Evolutionary conservation across 345 rosid genomes (phyloP), one percentile per base, ranked within the genome.

Genomic region (Syzygium aqueum): DNA sequence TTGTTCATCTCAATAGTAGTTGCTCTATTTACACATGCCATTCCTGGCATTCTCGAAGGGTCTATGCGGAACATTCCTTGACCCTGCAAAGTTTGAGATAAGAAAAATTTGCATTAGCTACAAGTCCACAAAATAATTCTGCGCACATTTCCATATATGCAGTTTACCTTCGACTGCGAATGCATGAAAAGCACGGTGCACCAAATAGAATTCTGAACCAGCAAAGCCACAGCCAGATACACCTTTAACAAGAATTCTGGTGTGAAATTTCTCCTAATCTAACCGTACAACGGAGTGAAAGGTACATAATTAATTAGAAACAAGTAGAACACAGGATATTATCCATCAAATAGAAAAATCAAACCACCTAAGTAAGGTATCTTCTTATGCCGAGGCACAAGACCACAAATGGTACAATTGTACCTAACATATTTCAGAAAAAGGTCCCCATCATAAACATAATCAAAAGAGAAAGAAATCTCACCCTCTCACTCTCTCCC

Each of bases 171-270:
- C 57, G 95, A 92, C 73, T 91, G 88, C 56, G 89, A 23, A 87
- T 88, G 92, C 94, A 93, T 33, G 59, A 86, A 86, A 90, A 50
- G 93, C 91, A 86, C 94, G 97, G 89, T 95, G 94, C 82, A 90
- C 87, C 94, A 96, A 89, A 90, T 90, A 95, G 92, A 95, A 93
- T n/a, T 92, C 87, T 54, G 98, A 93, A 46, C 98, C 94, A 87
- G 96, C 98, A 82, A 93, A 40, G 96, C 97, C 77, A 98, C 96
- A 59, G 97, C 97, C 54, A 97, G 52, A 90, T 92, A 95, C 90
- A 96, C 89, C 91, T 93, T 94, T 87, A 97, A 90, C 89, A 97
- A 90, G 89, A 89, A 94, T 86, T 93, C 92, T 85, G 98, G 2
- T 33, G 37, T 97, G 88, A 96, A 93, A 88, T 49, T 87, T 86